Percentiles rank a stretch among this genome's conserved stretches.
Evolutionary conservation across 331 rosid species (phyloP).

Genomic region (Telfairia occidentalis): DNA sequence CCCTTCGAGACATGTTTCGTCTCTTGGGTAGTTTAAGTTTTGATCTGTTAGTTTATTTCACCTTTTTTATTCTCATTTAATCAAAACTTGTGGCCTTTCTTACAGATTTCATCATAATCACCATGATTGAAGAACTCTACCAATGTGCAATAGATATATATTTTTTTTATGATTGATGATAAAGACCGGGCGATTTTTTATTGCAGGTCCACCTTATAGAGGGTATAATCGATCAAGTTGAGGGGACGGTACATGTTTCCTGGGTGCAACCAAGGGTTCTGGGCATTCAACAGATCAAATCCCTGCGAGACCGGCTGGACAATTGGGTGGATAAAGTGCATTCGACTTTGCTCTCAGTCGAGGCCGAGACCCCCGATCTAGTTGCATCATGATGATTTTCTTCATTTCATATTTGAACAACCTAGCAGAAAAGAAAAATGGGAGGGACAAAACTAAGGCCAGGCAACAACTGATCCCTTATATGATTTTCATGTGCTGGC

Average conservation of each 20-base stretch:
- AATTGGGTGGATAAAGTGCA: conserved; percentile 78
- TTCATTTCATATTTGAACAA: conserved; percentile 14
- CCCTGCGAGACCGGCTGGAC: conserved; percentile 76
- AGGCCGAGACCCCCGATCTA: conserved; percentile 97
- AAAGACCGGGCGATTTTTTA: not conserved
- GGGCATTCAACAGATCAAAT: conserved; percentile 81
- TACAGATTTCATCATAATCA: not conserved
- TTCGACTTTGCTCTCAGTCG: conserved; percentile 70
- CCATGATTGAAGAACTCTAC: not conserved
- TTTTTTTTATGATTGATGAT: not conserved
- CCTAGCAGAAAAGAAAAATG: conserved; percentile 2
- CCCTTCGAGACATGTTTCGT: not conserved
- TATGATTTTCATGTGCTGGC: conserved; percentile 2
- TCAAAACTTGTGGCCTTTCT: not conserved
- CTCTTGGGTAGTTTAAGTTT: not conserved
- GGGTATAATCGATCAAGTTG: conserved; percentile 96
- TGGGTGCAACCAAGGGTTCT: conserved; percentile 99
- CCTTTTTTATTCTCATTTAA: not conserved
- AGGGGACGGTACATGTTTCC: conserved; percentile 82
- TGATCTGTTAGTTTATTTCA: not conserved
- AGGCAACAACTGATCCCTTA: not conserved
- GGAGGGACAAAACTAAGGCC: conserved; percentile 17
- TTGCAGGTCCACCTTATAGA: conserved; percentile 95
- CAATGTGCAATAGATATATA: not conserved
- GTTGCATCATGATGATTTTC: conserved; percentile 54